Conservation (phyloP, 1,284 basidiomycete species). For the Psilocybe mexicana region DNA sequence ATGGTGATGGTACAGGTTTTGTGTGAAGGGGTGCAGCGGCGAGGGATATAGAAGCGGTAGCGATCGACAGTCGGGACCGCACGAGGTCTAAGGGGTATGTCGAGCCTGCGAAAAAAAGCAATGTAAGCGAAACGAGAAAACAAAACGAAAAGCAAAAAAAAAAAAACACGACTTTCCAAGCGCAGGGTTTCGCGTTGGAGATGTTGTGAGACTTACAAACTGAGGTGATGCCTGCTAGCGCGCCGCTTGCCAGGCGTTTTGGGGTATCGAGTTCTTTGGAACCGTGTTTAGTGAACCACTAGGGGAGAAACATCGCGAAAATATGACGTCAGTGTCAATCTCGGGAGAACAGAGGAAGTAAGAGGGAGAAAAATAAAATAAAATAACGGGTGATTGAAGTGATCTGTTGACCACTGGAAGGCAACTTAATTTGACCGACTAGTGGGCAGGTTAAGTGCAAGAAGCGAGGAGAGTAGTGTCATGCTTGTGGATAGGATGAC, state of each 20-base stretch:
- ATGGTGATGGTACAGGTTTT: constrained; percentile 22
- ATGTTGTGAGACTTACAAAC: constrained; percentile 58
- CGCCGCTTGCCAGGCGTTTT: constrained; percentile 80
- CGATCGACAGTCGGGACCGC: constrained; percentile 90
- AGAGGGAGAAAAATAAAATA: not conserved
- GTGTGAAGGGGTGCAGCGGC: constrained; percentile 18
- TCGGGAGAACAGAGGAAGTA: constrained; percentile 5
- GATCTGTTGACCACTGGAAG: not conserved
- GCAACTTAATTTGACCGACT: not conserved
- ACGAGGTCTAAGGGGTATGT: constrained; percentile 96
- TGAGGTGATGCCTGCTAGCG: constrained; percentile 88
- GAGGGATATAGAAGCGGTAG: constrained; percentile 63
- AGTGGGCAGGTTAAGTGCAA: not conserved
- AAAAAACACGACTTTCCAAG: not conserved
- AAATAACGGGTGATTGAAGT: not conserved
- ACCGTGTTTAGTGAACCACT: constrained; percentile 73
- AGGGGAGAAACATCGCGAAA: constrained; percentile 17
- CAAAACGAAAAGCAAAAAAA: too few species aligned
- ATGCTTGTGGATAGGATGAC: not conserved
- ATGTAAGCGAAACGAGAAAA: too few species aligned
- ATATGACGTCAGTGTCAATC: constrained; percentile 29
- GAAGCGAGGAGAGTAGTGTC: not conserved
- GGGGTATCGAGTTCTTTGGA: constrained; percentile 80
- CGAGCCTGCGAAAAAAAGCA: constrained; percentile 49
- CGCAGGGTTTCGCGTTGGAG: not conserved